Evolutionary conservation across 1,284 basidiomycete species (phyloP), one percentile per base, ranked within the genome.

Genomic region (Vanrija sp.): DNA sequence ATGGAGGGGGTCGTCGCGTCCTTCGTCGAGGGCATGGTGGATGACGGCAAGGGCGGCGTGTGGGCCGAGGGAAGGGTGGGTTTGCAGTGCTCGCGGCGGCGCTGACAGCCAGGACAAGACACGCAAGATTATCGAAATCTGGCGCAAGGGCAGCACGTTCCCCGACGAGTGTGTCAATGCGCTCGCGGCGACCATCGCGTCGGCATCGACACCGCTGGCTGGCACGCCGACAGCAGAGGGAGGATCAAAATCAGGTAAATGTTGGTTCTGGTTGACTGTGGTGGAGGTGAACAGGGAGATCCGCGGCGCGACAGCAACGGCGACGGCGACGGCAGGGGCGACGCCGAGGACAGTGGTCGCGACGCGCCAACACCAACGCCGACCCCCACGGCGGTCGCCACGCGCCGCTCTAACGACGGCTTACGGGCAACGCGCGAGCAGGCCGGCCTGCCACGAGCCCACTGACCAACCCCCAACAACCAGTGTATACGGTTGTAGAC

Each of bases 111-210:
- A 96, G 92, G 93, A 95, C 80, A 96, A 96, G 79, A 83, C 88
- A 49, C 87, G 87, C 81, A 96, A 95, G 79, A 85, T 96, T 69
- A 83, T 92, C 77, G 93, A 95, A 77, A 95, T 96, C 67, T 96
- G 92, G 92, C 83, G 82, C 69, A 93, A 91, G 77, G 84, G 85
- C 60, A 83, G 80, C 76, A 93, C 92, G 46, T 96, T 96, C 78
- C 86, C 89, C 56, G 71, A 85, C 64, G 71, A 80, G 15, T 71
- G 69, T 48, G 51, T 73, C 25, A 59, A 60, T 12, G 51, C 62
- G 44, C 62, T 73, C 5, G 52, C 61, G 18, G 48, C 34, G 16
- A 39, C 46, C 6, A 55, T 60, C 2, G 44, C 52, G 0, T 18
- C 47, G 14, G 49, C 54, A 9, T 34, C 46, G 21, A 40, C 34